Base-by-base conservation (phyloP, 352 stramenopile genomes). In the Thalassiosira oceanica region DNA sequence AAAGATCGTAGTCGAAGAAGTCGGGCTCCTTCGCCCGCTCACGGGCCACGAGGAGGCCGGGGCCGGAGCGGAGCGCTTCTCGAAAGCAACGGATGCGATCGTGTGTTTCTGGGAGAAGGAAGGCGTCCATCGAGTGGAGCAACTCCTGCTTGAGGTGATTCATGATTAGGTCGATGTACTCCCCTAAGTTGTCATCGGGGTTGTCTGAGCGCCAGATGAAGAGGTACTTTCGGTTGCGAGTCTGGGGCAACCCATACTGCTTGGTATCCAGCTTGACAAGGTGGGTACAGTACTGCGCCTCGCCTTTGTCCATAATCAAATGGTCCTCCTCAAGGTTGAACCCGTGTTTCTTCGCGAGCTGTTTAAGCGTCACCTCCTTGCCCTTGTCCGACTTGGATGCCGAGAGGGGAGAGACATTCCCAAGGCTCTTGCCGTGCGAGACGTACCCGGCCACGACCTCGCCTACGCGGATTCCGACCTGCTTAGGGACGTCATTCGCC, bases 231-330 rank as follows among this genome's bases (percentile, higher is more conserved):
- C 80, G 76, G 8, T 80, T 74, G 5, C 80, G 64, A 35, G 83
- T 89, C 39, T 91, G 80, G n/a, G 78, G 76, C 33, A 89, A 64
- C 51, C 82, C 83, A 57, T 86, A 88, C 15, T 75, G 7, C 54
- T 89, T 91, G 3, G 84, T 89, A 56, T 91, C 84, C 23, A 91
- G 37, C 24, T 61, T 46, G 11, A 70, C 49, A 18, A 86, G 69
- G 37, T 69, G 63, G 41, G 80, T 72, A 52, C 61, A 62, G 64
- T 89, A 91, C 23, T 65, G 53, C 26, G 61, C 54, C 48, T 82
- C 60, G n/a, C n/a, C n/a, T 46, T 82, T 84, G 20, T 71, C 71
- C 21, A 75, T 65, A 23, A 84, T 55, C 21, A 80, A 43, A 21
- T 49, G 76, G 35, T 80, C 71, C 39, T 72, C 48, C 2, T 76